phyloP scores from a whole-genome alignment of 805 yeast species.

The Saccharomycopsis synnaedendra region DNA sequence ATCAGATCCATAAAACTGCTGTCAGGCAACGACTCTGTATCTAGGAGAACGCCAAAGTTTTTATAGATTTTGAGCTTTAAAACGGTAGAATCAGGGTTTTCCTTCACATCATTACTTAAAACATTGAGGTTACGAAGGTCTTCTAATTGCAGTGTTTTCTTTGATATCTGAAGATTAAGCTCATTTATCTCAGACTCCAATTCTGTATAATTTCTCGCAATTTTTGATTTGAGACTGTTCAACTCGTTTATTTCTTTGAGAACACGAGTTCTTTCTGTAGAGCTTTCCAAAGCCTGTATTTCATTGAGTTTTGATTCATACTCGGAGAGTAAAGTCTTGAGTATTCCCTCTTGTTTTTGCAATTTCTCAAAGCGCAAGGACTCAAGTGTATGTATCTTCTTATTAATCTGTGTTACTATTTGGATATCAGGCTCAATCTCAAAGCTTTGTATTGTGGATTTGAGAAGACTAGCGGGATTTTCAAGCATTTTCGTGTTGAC shows the following conservation, averaged over 20 bases:
- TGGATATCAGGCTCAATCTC: conserved; percentile 41
- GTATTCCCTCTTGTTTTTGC: conserved; percentile 17
- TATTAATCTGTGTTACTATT: conserved; percentile 33
- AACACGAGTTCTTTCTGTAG: conserved; percentile 23
- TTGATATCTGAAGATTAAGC: conserved; percentile 26
- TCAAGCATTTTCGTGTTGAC: conserved; percentile 2
- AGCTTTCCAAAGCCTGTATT: conserved; percentile 19
- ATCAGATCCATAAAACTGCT: conserved; percentile 5
- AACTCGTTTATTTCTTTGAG: conserved; percentile 23
- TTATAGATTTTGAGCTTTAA: conserved; percentile 50
- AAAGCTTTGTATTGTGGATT: conserved; percentile 34
- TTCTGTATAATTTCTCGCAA: conserved; percentile 43
- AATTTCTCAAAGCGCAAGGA: conserved; percentile 22
- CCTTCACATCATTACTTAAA: conserved; percentile 24
- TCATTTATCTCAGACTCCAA: conserved; percentile 34
- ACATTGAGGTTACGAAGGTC: conserved; percentile 23
- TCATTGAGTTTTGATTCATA: conserved; percentile 10
- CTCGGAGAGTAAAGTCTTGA: conserved; percentile 17
- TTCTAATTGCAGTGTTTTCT: conserved; percentile 26
- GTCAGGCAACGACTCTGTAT: conserved; percentile 28
- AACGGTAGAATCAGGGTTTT: conserved; percentile 32
- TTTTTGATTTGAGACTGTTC: conserved; percentile 35
- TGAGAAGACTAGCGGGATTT: conserved; percentile 21
- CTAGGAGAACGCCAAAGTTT: conserved; percentile 45
- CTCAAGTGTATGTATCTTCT: conserved; percentile 24